A percentile compares a stretch with the other conserved stretches of the same genome.
phyloP scores from a whole-genome alignment of 352 stramenopile genomes.

The Saprolegnia diclina region DNA sequence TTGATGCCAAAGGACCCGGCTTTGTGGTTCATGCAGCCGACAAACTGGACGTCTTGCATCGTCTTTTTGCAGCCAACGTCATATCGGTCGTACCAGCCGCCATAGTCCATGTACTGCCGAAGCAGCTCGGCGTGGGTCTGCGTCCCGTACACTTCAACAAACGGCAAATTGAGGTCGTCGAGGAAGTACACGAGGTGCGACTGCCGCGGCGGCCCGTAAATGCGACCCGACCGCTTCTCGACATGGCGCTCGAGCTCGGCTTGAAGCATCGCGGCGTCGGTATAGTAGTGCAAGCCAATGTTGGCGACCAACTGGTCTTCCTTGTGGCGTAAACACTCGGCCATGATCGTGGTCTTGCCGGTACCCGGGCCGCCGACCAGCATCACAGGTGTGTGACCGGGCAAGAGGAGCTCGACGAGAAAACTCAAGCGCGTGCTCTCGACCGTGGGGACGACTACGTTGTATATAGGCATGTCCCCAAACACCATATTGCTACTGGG shows the following conservation, averaged over 20 bases:
- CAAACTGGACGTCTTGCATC: slow-evolving; percentile 85
- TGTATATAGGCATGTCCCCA: slow-evolving; percentile 48
- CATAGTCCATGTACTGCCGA: slow-evolving; percentile 89
- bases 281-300: slow-evolving; percentile 85
- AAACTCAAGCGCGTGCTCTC: slow-evolving; percentile 67
- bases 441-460: slow-evolving; percentile 68
- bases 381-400: slow-evolving; percentile 46
- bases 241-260: slow-evolving; percentile 68
- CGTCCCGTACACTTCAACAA: slow-evolving; percentile 81
- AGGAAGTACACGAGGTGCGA: slow-evolving; percentile 85
- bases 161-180: slow-evolving; percentile 89
- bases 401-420: slow-evolving; percentile 53
- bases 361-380: slow-evolving; percentile 78
- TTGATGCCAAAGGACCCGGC: slow-evolving; percentile 84
- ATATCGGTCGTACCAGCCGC: slow-evolving; percentile 84
- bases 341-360: slow-evolving; percentile 76
- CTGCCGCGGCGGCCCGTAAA: slow-evolving; percentile 77
- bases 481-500: slow-evolving; percentile 29
- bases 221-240: slow-evolving; percentile 81
- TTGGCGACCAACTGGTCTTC: slow-evolving; percentile 50
- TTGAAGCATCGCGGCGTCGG: slow-evolving; percentile 75
- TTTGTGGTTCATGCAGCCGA: slow-evolving; percentile 89
- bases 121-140: slow-evolving; percentile 86
- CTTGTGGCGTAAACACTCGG: slow-evolving; percentile 66
- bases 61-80: slow-evolving; percentile 83